Conservation (phyloP, 495 filamentous ascomycete genomes). For the Penicillium angulare region DNA sequence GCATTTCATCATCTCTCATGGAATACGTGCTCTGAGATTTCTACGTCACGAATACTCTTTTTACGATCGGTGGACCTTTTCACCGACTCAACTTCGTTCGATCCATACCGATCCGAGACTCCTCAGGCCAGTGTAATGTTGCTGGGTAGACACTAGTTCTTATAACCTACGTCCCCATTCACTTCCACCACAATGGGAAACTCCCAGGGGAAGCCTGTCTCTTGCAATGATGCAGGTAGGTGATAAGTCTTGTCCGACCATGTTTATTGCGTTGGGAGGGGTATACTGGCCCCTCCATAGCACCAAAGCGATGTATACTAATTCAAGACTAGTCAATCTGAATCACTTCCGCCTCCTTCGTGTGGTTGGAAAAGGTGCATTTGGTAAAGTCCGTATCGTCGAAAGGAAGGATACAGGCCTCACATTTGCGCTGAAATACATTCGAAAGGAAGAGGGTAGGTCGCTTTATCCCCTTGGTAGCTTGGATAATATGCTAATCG, state of each 20-base stretch:
- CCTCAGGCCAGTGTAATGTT: slow-evolving; percentile 34
- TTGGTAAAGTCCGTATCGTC: slow-evolving; percentile 97
- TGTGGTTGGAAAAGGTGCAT: slow-evolving; percentile 96
- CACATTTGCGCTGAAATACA: slow-evolving; percentile 96
- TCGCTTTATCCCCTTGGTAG: slow-evolving; percentile 5
- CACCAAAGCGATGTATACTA: slow-evolving; percentile 2
- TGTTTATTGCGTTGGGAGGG: no score
- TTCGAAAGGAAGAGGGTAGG: slow-evolving; percentile 97
- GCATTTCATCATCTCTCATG: slow-evolving; percentile 17
- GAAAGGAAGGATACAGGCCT: slow-evolving; percentile 93
- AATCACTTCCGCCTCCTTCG: slow-evolving; percentile 95
- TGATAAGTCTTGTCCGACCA: slow-evolving; percentile 10
- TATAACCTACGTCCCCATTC: slow-evolving; percentile 20
- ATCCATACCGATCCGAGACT: background rate
- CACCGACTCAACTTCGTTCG: background rate
- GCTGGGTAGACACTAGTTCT: slow-evolving; percentile 21
- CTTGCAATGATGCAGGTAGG: slow-evolving; percentile 90
- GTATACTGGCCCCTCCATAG: no score
- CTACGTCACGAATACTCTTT: background rate
- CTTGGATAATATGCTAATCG: background rate
- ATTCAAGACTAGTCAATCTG: slow-evolving; percentile 71
- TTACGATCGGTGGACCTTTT: background rate
- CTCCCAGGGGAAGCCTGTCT: slow-evolving; percentile 86
- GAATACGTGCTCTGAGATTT: slow-evolving; percentile 13
- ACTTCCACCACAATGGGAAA: slow-evolving; percentile 72